Percentiles rank a stretch among this genome's conserved stretches.
These are phyloP conservation scores for Apiospora rasikravindrae DNA, from an alignment of 2,329 filamentous ascomycete genomes.

Conservation along the genomic window DNA sequence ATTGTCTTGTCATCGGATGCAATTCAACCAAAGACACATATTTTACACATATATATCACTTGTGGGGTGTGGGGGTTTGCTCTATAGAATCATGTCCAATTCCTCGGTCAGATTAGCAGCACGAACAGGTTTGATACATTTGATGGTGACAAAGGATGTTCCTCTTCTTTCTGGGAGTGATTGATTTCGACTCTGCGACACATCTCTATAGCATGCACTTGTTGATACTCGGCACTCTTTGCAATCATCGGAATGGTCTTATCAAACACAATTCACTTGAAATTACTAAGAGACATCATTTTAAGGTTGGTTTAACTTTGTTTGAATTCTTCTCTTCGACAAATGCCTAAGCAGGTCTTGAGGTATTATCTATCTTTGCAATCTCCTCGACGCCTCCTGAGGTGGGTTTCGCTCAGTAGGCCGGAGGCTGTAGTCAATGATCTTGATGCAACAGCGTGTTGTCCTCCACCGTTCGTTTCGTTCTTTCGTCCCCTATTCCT, in stretches of 20 bases:
- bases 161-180: neutral
- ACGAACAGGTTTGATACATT: neutral
- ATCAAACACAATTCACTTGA: neutral
- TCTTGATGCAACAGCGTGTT: constrained; percentile 1
- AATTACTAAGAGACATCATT: neutral
- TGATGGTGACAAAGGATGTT: neutral
- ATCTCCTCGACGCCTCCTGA: constrained; percentile 17
- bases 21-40: neutral
- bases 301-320: neutral
- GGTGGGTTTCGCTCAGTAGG: neutral
- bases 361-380: neutral
- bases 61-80: no score
- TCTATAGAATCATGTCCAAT: no score
- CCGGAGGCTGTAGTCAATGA: constrained; percentile 18
- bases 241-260: neutral
- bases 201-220: neutral
- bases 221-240: neutral
- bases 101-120: no score
- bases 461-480: constrained; percentile 5
- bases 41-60: neutral
- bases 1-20: neutral
- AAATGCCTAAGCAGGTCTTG: neutral
- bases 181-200: neutral
- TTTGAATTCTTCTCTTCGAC: constrained; percentile 10
- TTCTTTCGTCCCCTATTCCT: neutral